Conservation (phyloP, 495 filamentous ascomycete genomes). For the Penicillium angulare region DNA sequence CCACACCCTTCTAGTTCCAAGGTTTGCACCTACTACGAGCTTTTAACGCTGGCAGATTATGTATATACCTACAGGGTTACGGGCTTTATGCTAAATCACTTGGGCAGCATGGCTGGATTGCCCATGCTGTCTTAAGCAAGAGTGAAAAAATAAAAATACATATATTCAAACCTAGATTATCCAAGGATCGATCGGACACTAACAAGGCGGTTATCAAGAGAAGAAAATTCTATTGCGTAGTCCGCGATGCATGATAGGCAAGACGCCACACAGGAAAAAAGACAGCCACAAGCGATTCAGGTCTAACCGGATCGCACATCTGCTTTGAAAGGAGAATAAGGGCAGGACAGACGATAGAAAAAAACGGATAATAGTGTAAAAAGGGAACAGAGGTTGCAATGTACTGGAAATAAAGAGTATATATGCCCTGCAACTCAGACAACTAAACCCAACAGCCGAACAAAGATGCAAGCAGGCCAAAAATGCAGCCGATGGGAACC, state of each 20-base stretch:
- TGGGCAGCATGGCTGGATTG: too few relatives aligned
- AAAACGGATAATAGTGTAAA: constrained; percentile 12
- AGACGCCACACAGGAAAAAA: constrained; percentile 8
- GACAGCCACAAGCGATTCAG: constrained; percentile 3
- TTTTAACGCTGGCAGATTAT: too few relatives aligned
- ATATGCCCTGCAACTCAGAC: constrained; percentile 25
- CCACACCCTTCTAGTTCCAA: too few relatives aligned
- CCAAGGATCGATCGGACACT: too few relatives aligned
- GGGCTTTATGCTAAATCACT: too few relatives aligned
- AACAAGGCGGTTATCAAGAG: constrained; percentile 4
- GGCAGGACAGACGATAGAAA: constrained; percentile 20
- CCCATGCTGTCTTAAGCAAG: too few relatives aligned
- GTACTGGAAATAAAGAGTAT: constrained; percentile 19
- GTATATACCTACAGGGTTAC: too few relatives aligned
- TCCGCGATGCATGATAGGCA: constrained; percentile 15
- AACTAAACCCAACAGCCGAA: constrained; percentile 14
- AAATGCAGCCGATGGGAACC: constrained; percentile 23
- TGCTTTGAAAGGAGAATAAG: too few relatives aligned
- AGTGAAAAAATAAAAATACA: too few relatives aligned
- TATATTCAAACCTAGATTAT: too few relatives aligned
- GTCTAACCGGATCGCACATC: too few relatives aligned
- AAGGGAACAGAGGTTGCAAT: constrained; percentile 10
- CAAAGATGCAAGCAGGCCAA: constrained; percentile 28
- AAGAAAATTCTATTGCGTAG: constrained; percentile 20
- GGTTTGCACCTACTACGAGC: too few relatives aligned